These are phyloP conservation scores for Echites panduratus DNA, from an alignment of 257 asterid species.

Conservation along the genomic window DNA sequence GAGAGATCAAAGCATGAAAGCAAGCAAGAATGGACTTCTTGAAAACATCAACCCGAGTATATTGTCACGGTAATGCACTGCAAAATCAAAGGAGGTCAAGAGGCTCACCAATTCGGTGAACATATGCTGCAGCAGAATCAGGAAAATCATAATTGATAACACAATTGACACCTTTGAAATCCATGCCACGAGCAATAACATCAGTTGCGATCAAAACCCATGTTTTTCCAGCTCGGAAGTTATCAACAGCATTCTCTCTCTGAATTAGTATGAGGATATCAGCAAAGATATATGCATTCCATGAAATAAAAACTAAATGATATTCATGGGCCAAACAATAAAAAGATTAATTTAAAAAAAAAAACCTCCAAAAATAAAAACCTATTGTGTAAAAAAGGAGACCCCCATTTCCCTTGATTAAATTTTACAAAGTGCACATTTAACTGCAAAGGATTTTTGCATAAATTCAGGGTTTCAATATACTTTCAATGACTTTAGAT, in stretches of 20 bases:
- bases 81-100: too few relatives aligned
- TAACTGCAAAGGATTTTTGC: not conserved
- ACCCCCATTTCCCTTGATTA: not conserved
- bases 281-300: not conserved
- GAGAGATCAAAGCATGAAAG: not conserved
- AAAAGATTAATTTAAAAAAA: not conserved
- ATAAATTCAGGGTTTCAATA: not conserved
- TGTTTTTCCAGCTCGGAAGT: slow-evolving; percentile 82
- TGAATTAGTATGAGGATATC: slow-evolving; percentile 17
- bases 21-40: not conserved
- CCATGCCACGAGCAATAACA: slow-evolving; percentile 95
- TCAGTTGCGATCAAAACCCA: slow-evolving; percentile 95
- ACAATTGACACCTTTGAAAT: slow-evolving; percentile 85
- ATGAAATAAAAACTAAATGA: slow-evolving; percentile 2
- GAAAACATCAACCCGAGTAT: not conserved
- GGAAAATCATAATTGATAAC: slow-evolving; percentile 91
- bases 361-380: not conserved
- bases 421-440: not conserved
- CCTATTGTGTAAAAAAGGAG: not conserved
- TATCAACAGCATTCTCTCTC: slow-evolving; percentile 76
- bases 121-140: slow-evolving; percentile 73
- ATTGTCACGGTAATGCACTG: too few relatives aligned
- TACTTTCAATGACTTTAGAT: not conserved
- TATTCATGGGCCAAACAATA: not conserved
- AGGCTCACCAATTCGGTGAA: slow-evolving; percentile 78